These are phyloP conservation scores for Apocynum venetum DNA, from an alignment of 257 asterid species.

Conservation along the genomic window DNA sequence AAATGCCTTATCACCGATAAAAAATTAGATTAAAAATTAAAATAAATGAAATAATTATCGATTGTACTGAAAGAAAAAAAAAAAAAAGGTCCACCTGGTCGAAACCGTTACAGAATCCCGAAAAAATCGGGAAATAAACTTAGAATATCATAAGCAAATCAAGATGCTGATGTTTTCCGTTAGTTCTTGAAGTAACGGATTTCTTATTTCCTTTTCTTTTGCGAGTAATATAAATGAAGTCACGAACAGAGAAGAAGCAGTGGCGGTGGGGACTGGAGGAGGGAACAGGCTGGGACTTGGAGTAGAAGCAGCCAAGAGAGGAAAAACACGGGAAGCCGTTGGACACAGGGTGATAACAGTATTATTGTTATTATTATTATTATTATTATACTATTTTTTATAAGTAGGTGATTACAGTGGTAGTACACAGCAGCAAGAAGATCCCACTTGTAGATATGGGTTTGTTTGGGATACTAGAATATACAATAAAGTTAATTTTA, in stretches of 20 bases:
- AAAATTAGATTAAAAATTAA: too few relatives aligned
- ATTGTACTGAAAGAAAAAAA: not conserved
- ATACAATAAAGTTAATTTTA: not conserved
- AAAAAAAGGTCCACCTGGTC: not conserved
- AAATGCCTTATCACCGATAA: too few relatives aligned
- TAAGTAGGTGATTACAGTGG: too few relatives aligned
- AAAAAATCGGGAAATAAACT: not conserved
- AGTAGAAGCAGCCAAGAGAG: not conserved
- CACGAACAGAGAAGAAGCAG: slow-evolving; percentile 1
- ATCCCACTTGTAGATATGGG: not conserved
- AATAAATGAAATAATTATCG: too few relatives aligned
- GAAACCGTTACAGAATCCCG: slow-evolving; percentile 13
- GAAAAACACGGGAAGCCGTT: not conserved
- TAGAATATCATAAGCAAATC: not conserved
- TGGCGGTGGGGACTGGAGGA: not conserved
- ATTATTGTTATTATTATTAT: too few relatives aligned
- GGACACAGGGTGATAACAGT: too few relatives aligned
- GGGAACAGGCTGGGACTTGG: too few relatives aligned
- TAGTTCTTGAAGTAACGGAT: not conserved
- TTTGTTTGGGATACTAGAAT: slow-evolving; percentile 20
- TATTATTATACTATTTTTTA: too few relatives aligned
- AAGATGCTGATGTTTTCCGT: slow-evolving; percentile 22
- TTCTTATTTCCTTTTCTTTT: not conserved
- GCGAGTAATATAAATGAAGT: not conserved
- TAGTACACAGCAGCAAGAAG: not conserved